Evolutionary conservation across 768 basidiomycete genomes (phyloP).

Genomic region (Wakefieldia striispora): DNA sequence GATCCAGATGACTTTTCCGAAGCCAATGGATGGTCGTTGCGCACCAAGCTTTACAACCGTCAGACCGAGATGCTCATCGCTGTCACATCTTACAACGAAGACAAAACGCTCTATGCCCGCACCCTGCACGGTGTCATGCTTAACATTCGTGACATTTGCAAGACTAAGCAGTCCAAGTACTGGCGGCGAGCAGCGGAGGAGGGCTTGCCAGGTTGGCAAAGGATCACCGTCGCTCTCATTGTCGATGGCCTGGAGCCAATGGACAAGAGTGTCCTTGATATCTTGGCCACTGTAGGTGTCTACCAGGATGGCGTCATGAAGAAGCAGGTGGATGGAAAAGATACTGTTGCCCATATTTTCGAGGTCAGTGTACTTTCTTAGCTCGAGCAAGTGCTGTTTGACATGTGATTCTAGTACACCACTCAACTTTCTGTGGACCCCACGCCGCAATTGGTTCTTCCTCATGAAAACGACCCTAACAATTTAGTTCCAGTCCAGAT

Average conservation of each 20-base stretch:
- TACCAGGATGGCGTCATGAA: conserved; percentile 97
- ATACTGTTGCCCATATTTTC: conserved; percentile 92
- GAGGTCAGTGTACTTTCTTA: conserved; percentile 52
- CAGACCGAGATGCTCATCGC: conserved; percentile 93
- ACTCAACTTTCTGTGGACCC: conserved; percentile 93
- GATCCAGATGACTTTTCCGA: conserved; percentile 88
- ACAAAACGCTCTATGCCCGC: conserved; percentile 86
- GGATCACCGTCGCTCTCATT: conserved; percentile 85
- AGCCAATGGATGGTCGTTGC: conserved; percentile 80
- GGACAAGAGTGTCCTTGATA: conserved; percentile 92
- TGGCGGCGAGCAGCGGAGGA: conserved; percentile 84
- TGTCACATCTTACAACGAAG: conserved; percentile 91
- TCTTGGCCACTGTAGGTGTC: conserved; percentile 86
- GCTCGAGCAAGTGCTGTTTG: neutral
- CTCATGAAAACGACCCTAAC: conserved; percentile 85
- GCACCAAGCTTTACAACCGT: conserved; percentile 81
- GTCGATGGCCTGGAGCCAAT: conserved; percentile 92
- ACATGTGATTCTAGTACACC: conserved; percentile 65
- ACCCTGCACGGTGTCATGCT: conserved; percentile 96
- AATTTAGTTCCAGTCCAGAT: conserved; percentile 93
- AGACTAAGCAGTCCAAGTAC: conserved; percentile 91
- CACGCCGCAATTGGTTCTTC: conserved; percentile 86
- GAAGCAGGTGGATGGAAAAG: conserved; percentile 84
- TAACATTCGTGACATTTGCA: conserved; percentile 97
- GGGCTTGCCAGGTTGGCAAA: conserved; percentile 86